Percentiles rank a stretch among this genome's conserved stretches.
These are phyloP conservation scores for Cutaneotrichosporon spelunceum DNA, from an alignment of 1,284 basidiomycete genomes.

Conservation along the genomic window DNA sequence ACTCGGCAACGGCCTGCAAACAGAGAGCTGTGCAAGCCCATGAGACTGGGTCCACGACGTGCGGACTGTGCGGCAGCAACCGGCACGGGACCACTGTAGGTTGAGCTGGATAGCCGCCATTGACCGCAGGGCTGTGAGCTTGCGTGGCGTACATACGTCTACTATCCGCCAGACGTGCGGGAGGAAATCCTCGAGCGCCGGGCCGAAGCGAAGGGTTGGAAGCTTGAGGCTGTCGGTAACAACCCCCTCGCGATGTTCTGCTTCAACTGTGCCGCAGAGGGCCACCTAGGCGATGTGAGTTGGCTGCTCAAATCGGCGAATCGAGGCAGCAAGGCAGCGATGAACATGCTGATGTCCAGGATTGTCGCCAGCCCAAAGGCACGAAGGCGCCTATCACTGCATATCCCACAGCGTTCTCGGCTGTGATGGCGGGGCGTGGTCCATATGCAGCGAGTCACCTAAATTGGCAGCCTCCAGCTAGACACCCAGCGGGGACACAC, in stretches of 20 bases:
- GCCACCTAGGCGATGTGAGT: conserved; percentile 85
- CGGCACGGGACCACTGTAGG: conserved; percentile 1
- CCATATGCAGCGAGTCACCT: conserved; percentile 57
- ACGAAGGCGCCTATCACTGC: conserved; percentile 54
- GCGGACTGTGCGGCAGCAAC: neutral
- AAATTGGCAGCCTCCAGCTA: too few relatives aligned
- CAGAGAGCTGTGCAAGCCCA: neutral
- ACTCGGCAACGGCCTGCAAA: conserved; percentile 62
- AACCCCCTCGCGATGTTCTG: conserved; percentile 57
- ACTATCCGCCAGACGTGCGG: conserved; percentile 62
- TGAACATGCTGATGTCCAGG: conserved; percentile 54
- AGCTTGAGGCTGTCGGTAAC: conserved; percentile 41
- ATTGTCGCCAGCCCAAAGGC: conserved; percentile 61
- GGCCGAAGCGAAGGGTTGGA: conserved; percentile 33
- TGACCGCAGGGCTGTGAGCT: conserved; percentile 72
- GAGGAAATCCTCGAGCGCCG: conserved; percentile 53
- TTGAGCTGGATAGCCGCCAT: neutral
- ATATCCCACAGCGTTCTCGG: conserved; percentile 67
- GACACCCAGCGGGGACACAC: conserved; percentile 23
- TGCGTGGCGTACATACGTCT: conserved; percentile 81
- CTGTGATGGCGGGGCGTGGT: conserved; percentile 64
- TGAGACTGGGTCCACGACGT: neutral
- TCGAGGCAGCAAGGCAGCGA: too few relatives aligned
- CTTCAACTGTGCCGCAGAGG: conserved; percentile 76
- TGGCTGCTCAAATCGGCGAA: conserved; percentile 17